Percentiles rank a stretch among this genome's conserved stretches.
phyloP scores from a whole-genome alignment of 2,329 filamentous ascomycete genomes.

The Paecilomyces sp. region DNA sequence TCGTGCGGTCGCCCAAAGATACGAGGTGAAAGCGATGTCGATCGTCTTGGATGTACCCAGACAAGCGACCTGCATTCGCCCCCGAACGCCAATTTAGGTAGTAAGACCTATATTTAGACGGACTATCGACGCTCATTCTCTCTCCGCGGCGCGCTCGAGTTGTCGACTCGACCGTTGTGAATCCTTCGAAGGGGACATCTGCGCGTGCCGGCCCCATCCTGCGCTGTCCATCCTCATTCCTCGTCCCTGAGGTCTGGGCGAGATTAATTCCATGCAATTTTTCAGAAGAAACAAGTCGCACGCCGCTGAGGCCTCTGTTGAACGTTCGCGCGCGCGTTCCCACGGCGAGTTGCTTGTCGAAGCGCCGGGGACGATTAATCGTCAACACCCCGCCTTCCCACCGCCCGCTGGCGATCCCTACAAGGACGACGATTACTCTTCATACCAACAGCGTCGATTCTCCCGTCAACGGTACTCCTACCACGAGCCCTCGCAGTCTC shows the following conservation, averaged over 20 bases:
- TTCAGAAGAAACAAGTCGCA: background rate
- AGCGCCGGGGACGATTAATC: background rate
- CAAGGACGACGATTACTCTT: background rate
- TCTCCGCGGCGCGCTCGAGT: background rate
- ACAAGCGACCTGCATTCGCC: background rate
- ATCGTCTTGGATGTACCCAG: background rate
- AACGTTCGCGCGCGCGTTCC: background rate
- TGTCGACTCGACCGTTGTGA: background rate
- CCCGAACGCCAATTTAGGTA: background rate
- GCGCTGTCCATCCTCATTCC: background rate
- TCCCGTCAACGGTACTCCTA: background rate
- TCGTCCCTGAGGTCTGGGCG: background rate
- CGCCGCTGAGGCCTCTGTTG: background rate
- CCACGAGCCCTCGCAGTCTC: background rate
- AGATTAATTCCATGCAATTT: background rate
- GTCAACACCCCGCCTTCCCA: background rate
- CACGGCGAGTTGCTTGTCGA: background rate
- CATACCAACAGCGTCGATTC: background rate
- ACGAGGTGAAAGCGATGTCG: background rate
- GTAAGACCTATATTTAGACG: background rate
- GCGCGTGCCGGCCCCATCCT: background rate
- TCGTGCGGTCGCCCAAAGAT: background rate
- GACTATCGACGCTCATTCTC: background rate
- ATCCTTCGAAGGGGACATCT: background rate
- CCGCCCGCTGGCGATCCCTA: background rate